Base-by-base conservation (phyloP, 2,329 filamentous ascomycete species). In the Sporothrix brunneoviolacea region DNA sequence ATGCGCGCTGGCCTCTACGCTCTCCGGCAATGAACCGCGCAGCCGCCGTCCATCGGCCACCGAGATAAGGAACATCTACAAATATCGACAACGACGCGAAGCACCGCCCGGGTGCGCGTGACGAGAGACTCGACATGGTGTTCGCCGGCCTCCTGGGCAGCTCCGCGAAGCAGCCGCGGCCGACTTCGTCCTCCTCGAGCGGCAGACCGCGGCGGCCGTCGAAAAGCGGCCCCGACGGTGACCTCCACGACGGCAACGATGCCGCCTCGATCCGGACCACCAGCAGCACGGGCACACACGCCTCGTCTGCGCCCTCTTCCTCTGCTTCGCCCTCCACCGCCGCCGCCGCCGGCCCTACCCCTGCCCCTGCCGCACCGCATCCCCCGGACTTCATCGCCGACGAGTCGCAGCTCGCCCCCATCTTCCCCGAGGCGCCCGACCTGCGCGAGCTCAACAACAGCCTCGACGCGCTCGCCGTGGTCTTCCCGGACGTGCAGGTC, bases 401-500 rank as follows among this genome's bases (percentile, higher is more conserved):
- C 54, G 76, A 79, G 55, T 63, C 73, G 28, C 75, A 84, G 59
- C 70, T 84, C 22, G 64, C 63, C 18, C 69, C 70, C 39, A 56
- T 72, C 21, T 64, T 67, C 8, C 68, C 70, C 57, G 79, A 83
- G 53, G 70, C 76, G 32, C 76, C 79, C 35, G 78, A 88, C 59
- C 73, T 90, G 21, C 73, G 78, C 57, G 79, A 84, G 52, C 74
- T 91, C 43, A 91, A 91, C 68, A 72, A 73, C 45, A 77, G 81
- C 58, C 79, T 93, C 55, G 77, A 79, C 54, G 80, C 76, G 12
- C 76, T 93, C 38, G 79, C 82, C 19, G 80, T 80, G 42, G 75
- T 91, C 8, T 93, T 93, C 57, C 88, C 88, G 24, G 81, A 91
- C 65, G 74, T 91, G n/a, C 84, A 89, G 65, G 74, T 87, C 53